These are phyloP conservation scores for Nitzschia inconspicua DNA, from an alignment of 108 stramenopile species.

Conservation along the genomic window DNA sequence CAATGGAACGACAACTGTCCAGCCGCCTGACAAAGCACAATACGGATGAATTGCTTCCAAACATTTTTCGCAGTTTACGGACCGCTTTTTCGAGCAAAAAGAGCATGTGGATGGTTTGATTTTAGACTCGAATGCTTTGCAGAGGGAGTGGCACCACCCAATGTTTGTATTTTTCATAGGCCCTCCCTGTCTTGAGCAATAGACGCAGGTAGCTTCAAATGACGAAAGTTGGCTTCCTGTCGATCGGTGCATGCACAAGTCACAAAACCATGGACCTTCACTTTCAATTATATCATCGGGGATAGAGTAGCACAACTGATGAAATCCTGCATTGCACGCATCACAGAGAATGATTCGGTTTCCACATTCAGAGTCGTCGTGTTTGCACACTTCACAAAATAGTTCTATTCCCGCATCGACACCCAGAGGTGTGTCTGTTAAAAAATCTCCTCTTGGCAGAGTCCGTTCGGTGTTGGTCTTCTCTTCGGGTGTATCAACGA, in stretches of 20 bases:
- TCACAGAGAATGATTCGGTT: slow-evolving; percentile 61
- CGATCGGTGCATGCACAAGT: slow-evolving; percentile 21
- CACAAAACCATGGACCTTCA: slow-evolving; percentile 47
- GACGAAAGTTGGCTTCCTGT: not conserved
- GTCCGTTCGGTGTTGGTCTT: too few species aligned
- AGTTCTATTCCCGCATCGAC: slow-evolving; percentile 20
- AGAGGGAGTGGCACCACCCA: slow-evolving; percentile 28
- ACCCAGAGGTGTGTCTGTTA: slow-evolving; percentile 8
- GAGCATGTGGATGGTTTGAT: slow-evolving; percentile 10
- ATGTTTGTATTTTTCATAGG: slow-evolving; percentile 8
- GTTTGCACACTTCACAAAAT: slow-evolving; percentile 43
- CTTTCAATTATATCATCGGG: slow-evolving; percentile 11
- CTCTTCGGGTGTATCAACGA: too few species aligned
- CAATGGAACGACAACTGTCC: slow-evolving; percentile 12
- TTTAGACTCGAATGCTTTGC: slow-evolving; percentile 10
- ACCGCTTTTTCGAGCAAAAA: slow-evolving; percentile 11
- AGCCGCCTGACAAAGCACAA: slow-evolving; percentile 17
- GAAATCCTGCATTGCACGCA: slow-evolving; percentile 56
- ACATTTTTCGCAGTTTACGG: slow-evolving; percentile 16
- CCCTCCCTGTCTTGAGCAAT: slow-evolving; percentile 18
- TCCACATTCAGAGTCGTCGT: slow-evolving; percentile 26
- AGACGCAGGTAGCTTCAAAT: slow-evolving; percentile 1
- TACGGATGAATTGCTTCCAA: slow-evolving; percentile 25
- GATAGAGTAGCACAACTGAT: slow-evolving; percentile 46
- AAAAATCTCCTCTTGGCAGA: slow-evolving; percentile 1